Evolutionary conservation across 2,329 filamentous ascomycete species (phyloP), one percentile per base, ranked within the genome.

Genomic region (Bipolaris zeicola): DNA sequence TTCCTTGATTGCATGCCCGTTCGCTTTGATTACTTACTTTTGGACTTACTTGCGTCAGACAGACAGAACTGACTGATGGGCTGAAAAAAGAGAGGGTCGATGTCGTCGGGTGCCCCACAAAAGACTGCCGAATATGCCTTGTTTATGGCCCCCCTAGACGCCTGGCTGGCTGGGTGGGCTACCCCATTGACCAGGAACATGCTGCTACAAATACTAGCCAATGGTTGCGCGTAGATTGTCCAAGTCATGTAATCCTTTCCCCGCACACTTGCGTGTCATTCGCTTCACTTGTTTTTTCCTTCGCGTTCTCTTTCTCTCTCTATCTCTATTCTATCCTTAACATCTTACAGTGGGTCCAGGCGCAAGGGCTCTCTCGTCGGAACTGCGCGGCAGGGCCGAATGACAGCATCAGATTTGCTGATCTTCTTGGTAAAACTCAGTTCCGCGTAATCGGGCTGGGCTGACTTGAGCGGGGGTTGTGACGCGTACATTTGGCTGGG

Each of bases 261-360:
- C 53, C 53, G 53, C 53, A 56, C 49, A 56, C 49, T 52, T 56
- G 53, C 48, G 48, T 52, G 41, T 42, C 41, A 31, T 42, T 52
- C 34, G 47, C 41, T 36, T 55, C 47, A 55, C 52, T 51, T 51
- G 36, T 33, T 53, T 41, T 37, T 47, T 20, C 26, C 14, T 48
- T 48, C 8, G 24, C 11, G 5, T 6, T 34, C 31, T 34, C 31
- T 34, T 34, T 14, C 31, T 41, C 38, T 41, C 38, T 41, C 20
- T 20, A 41, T 41, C 38, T 41, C 33, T 49, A 11, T 20, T 24
- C 38, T 41, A 41, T 41, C 38, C 22, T 45, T 49, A 20, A 28
- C 46, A 31, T 18, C 22, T 37, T 38, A 26, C 11, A 18, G 13
- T 34, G 24, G 38, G 28, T 43, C 48, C 46, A 39, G 16, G 36